A percentile compares a stretch with the other conserved stretches of the same genome.
These are phyloP conservation scores for Leishmania turanica DNA, from an alignment of 208 protist genomes.

Conservation along the genomic window DNA sequence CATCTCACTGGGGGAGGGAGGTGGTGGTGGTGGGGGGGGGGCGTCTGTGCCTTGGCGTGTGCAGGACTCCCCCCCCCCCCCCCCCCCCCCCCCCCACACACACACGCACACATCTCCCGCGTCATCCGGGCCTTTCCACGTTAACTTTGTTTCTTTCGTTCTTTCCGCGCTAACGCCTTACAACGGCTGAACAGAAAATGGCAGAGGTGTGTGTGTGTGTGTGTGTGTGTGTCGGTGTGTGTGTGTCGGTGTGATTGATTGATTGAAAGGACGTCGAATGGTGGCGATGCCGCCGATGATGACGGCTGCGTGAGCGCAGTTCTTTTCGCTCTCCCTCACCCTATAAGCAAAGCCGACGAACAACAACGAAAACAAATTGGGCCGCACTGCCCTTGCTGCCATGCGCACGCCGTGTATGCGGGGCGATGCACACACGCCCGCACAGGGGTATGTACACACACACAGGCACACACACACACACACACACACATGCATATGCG, in stretches of 20 bases:
- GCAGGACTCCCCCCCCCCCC: too few species aligned
- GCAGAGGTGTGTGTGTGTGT: not conserved
- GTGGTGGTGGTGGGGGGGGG: too few species aligned
- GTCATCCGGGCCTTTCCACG: too few species aligned
- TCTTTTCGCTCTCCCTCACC: not conserved
- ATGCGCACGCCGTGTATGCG: not conserved
- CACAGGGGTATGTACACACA: not conserved
- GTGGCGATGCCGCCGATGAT: conserved; percentile 14
- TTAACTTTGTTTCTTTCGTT: too few species aligned
- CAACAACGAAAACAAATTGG: too few species aligned
- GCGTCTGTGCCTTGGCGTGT: too few species aligned
- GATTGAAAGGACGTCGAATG: too few species aligned
- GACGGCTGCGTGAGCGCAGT: not conserved
- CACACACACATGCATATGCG: not conserved
- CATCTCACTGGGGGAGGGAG: too few species aligned
- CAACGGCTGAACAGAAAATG: not conserved
- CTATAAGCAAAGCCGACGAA: not conserved
- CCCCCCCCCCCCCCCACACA: not conserved
- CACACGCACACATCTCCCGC: too few species aligned
- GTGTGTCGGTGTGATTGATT: too few species aligned
- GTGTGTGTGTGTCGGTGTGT: too few species aligned
- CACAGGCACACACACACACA: not conserved
- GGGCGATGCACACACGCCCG: not conserved
- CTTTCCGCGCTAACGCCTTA: not conserved
- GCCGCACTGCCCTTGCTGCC: not conserved